Base-by-base conservation (phyloP, 805 yeast genomes). In the Metschnikowia peoriensis region DNA sequence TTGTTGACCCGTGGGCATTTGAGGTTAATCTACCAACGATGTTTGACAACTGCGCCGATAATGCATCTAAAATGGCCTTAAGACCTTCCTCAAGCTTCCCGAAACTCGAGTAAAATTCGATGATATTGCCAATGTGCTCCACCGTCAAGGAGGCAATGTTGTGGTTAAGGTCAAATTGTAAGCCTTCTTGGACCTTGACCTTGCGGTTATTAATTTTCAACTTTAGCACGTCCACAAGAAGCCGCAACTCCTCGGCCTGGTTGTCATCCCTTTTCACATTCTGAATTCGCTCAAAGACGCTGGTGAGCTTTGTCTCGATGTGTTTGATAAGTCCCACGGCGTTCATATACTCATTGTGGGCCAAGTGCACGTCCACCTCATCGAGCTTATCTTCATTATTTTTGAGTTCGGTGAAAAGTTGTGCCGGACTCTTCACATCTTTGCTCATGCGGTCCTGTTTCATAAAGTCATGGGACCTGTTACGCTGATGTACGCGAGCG, bases 341-440 rank as follows among this genome's bases (percentile, higher is more conserved):
- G 41, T 70, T 73, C 47, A 64, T 68, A 59, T 78, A 85, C 50
- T 78, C 76, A 49, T 81, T 78, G 60, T 86, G 85, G 10, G 89
- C 85, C 28, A 87, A 74, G 50, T 76, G 76, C 12, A 85, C 81
- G 63, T 88, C 94, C 41, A 86, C 75, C 50, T 86, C 89, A 61
- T 87, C 90, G 15, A 88, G 71, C 34, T 74, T 67, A 48, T 84
- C 86, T 60, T 86, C 91, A 12, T 84, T 71, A 32, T 69, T 69
- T 50, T 80, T 79, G 50, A 86, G 69, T 16, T 71, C 79, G 50
- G 76, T 73, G 55, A 81, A 70, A 14, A 72, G 48, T 61, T 72
- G 64, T 5, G 58, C 49, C 9, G 60, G 54, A 41, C 49, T 52
- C 38, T 43, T 49, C 3, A 47, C 44, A 41, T 56, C 55, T 11